Conservation (phyloP, 2,329 filamentous ascomycete species). For the Mycosphaerelloides madeirae region DNA sequence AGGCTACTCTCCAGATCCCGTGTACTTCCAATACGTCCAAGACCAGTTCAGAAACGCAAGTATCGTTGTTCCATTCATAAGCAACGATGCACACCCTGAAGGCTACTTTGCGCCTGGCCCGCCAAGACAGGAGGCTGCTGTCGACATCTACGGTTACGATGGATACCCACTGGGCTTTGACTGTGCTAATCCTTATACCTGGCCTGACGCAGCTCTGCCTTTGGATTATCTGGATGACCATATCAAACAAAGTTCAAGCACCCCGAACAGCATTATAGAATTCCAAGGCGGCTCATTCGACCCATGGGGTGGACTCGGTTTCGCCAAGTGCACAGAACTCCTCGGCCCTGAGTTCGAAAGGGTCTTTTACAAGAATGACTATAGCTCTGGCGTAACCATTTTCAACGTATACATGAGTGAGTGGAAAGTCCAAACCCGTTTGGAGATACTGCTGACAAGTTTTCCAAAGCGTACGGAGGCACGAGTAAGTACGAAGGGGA, state of each 20-base stretch:
- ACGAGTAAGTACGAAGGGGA: slow-evolving; percentile 53
- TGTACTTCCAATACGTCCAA: slow-evolving; percentile 64
- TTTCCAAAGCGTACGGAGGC: slow-evolving; percentile 54
- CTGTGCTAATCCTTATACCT: slow-evolving; percentile 57
- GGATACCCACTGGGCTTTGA: slow-evolving; percentile 39
- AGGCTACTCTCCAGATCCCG: slow-evolving; percentile 49
- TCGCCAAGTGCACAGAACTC: slow-evolving; percentile 61
- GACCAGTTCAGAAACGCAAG: slow-evolving; percentile 64
- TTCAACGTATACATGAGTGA: slow-evolving; percentile 66
- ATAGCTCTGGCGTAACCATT: slow-evolving; percentile 53
- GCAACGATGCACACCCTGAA: slow-evolving; percentile 61
- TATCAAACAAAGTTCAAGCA: slow-evolving; percentile 57
- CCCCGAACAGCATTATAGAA: slow-evolving; percentile 62
- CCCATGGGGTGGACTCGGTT: slow-evolving; percentile 68
- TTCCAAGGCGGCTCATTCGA: slow-evolving; percentile 55
- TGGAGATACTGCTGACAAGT: background rate
- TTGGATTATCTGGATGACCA: slow-evolving; percentile 54
- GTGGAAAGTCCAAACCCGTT: background rate
- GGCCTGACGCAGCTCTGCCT: slow-evolving; percentile 56
- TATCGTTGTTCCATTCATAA: slow-evolving; percentile 69
- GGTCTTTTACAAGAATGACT: slow-evolving; percentile 65
- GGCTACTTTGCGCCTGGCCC: slow-evolving; percentile 63
- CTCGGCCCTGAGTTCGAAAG: slow-evolving; percentile 70
- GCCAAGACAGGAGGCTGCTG: slow-evolving; percentile 41
- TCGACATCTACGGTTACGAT: slow-evolving; percentile 56